These are phyloP conservation scores for Daldinia sp. DNA, from an alignment of 2,329 filamentous ascomycete species.

Conservation along the genomic window DNA sequence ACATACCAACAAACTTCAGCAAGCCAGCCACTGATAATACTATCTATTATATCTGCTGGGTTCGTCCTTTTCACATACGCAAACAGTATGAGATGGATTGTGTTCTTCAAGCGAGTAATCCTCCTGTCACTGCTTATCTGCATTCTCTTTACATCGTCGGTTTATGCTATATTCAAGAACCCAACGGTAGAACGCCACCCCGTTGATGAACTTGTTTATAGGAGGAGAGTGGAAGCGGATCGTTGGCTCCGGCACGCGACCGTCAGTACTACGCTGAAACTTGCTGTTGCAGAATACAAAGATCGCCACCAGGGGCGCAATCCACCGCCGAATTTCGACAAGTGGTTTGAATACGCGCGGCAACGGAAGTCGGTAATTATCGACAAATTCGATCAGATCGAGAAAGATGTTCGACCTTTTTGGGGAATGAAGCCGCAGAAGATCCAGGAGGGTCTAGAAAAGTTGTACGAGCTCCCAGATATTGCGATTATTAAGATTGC, in stretches of 20 bases:
- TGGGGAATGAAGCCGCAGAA: constrained; percentile 75
- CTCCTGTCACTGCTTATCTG: constrained; percentile 51
- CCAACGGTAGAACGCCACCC: constrained; percentile 52
- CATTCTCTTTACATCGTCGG: constrained; percentile 49
- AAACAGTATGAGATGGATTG: constrained; percentile 53
- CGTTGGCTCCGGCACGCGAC: constrained; percentile 59
- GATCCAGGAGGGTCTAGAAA: constrained; percentile 67
- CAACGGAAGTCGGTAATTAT: constrained; percentile 74
- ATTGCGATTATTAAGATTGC: constrained; percentile 65
- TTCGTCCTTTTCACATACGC: constrained; percentile 55
- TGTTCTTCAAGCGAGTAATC: constrained; percentile 53
- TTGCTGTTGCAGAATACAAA: constrained; percentile 59
- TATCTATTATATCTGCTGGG: constrained; percentile 52
- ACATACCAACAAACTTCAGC: constrained; percentile 56
- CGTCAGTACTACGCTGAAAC: constrained; percentile 56
- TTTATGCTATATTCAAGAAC: constrained; percentile 49
- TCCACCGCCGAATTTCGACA: constrained; percentile 83
- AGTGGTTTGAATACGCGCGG: constrained; percentile 82
- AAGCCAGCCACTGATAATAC: constrained; percentile 48
- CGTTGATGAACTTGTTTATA: constrained; percentile 59
- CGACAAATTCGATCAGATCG: constrained; percentile 83
- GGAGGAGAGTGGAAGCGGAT: constrained; percentile 56
- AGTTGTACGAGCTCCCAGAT: constrained; percentile 52
- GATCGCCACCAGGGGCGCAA: constrained; percentile 67
- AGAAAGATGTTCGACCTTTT: constrained; percentile 77